Evolutionary conservation across 106 monocot genomes (phyloP), one percentile per base, ranked within the genome.

Genomic region (Dactylorhiza incarnata): DNA sequence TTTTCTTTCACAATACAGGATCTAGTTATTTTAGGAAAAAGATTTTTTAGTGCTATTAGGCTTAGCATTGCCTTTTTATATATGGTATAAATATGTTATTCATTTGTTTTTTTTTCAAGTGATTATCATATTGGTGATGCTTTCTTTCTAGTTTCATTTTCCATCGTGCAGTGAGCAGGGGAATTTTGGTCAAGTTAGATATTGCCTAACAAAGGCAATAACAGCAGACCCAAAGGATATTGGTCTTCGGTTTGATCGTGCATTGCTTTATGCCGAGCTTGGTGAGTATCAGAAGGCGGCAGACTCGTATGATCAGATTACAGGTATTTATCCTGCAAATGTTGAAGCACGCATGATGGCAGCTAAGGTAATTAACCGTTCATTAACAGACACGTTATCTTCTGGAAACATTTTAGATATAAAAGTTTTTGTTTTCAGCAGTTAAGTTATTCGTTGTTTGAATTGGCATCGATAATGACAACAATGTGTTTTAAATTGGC

Each of bases 181-280:
- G 65, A 87, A 94, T 80, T 81, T 80, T 63, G 89, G 90, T 47
- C 91, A 90, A 68, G 78, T 80, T 74, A 91, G 80, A 49, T 87
- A 91, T 80, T 99, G 94, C 78, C 87, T 99, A 81, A 83, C 81
- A 68, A 99, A 94, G 82, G 99, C 94, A 70, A 94, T 94, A 75
- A 86, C 79, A 75, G 94, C 99, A 69, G 94, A 99, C 76, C 99
- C 94, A 50, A 78, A 88, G 79, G 91, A 99, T 71, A 73, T 94
- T 16, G 77, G 83, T 14, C 85, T 94, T 77, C 75, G 89, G 74
- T 87, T 94, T 80, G 81, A 87, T 25, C 84, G 73, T 68, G 94
- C 94, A 22, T 77, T 78, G 13, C 61, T 94, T 45, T 83, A 89
- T 68, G 81, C 79, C 74, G 85, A 89, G 51, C 77, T 89, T 50